Evolutionary conservation across 768 basidiomycete species (phyloP).

Genomic region (Rhizopogon salebrosus): DNA sequence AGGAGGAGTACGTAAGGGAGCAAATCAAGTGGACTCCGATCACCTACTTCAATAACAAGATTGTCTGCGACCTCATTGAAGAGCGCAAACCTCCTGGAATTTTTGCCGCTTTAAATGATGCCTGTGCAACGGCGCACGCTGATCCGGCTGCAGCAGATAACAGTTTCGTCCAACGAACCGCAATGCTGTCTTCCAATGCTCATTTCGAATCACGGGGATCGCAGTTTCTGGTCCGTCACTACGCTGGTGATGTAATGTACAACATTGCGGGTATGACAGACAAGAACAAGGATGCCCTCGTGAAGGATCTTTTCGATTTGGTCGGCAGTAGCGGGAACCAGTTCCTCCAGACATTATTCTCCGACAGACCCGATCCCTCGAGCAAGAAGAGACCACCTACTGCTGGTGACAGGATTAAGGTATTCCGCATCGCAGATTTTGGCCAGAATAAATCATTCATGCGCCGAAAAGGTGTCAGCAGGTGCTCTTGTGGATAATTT

Average conservation of each 20-base stretch:
- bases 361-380: slow-evolving; percentile 90
- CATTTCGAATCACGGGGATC: slow-evolving; percentile 94
- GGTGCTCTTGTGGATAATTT: slow-evolving; percentile 94
- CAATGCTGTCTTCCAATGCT: slow-evolving; percentile 74
- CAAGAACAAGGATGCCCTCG: slow-evolving; percentile 97
- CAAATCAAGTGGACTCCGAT: slow-evolving; percentile 99
- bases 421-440: slow-evolving; percentile 19
- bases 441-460: not conserved
- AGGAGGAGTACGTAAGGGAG: slow-evolving; percentile 98
- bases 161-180: slow-evolving; percentile 90
- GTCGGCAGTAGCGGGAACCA: slow-evolving; percentile 73
- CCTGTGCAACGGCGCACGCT: slow-evolving; percentile 98
- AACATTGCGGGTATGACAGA: slow-evolving; percentile 98
- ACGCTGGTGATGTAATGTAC: slow-evolving; percentile 98
- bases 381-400: slow-evolving; percentile 98
- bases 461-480: slow-evolving; percentile 65
- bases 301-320: slow-evolving; percentile 92
- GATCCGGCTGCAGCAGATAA: slow-evolving; percentile 95
- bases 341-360: slow-evolving; percentile 87
- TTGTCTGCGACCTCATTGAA: slow-evolving; percentile 97
- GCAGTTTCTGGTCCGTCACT: slow-evolving; percentile 94
- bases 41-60: slow-evolving; percentile 98
- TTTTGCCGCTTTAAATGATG: slow-evolving; percentile 96
- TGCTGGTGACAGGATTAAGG: slow-evolving; percentile 97
- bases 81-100: slow-evolving; percentile 95